Evolutionary conservation across 129 eudicot genomes (phyloP), one percentile per base, ranked within the genome.

Genomic region (Flaveria sonorensis): DNA sequence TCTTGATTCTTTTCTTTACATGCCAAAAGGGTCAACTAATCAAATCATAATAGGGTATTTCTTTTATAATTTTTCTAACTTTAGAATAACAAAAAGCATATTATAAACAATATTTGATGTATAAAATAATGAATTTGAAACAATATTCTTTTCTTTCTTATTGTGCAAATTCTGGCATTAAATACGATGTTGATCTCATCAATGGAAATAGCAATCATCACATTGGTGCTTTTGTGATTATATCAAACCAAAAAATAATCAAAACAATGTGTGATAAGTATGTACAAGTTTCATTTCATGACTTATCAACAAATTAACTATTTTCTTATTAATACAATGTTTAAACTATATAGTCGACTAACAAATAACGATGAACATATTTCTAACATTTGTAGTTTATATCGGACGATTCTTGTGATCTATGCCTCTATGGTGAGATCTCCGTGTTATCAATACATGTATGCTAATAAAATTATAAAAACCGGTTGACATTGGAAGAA

Each of bases 21-120:
- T 26, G 67, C 30, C 24, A 61, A 21, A 21, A 61, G 16, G 67
- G 67, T 61, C 40, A 26, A 26, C n/a, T 23, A 36, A 36, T 14
- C 18, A 26, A 23, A 10, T 24, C 23, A 7, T 36, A 36, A 36
- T 36, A 36, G 40, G 7, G 8, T 6, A 5, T 36, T 36, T 36
- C 40, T 36, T 36, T 36, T 36, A 36, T 6, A 36, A 36, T 36
- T 5, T 36, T 36, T 36, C 40, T 36, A 36, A 36, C 40, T 36
- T 4, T 36, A 62, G 68, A 62, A 62, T 62, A 62, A 62, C 19
- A 24, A 62, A 61, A 62, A 62, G 43, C 68, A 62, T 61, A 61
- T 62, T 3, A 30, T 26, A 62, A 62, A 13, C 62, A 26, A 62
- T 62, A 26, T 62, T 62, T 26, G 36, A 61, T 23, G 30, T 13